Evolutionary conservation across 2,329 filamentous ascomycete species (phyloP), one percentile per base, ranked within the genome.

Genomic region (Graphiopsis chlorocephala): DNA sequence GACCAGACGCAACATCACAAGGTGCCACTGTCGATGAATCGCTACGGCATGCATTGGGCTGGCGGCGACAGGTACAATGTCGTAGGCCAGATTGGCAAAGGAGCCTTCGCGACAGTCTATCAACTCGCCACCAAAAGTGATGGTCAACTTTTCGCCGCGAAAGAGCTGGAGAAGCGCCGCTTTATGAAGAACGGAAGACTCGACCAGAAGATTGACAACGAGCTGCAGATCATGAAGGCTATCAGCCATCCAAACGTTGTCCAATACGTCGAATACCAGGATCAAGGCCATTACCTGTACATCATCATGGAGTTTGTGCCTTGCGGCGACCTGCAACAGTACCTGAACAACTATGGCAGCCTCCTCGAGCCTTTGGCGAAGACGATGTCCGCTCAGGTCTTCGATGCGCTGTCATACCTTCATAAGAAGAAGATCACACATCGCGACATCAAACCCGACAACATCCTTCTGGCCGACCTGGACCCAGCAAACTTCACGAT

Each of bases 381-480:
- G 75, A 81, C 81, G 5, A 90, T 97, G 76, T 86, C 93, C 1
- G 76, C 80, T 23, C 92, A 96, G 75, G 85, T 98, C 38, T 80
- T 97, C 50, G 86, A 89, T 70, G 94, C 94, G 1, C 81, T 99
- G 61, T 88, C 87, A 31, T 97, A 99, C 75, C 83, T 99, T 10
- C 95, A 99, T 76, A 82, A 84, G 61, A 89, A 90, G 72, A 92
- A 90, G 73, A 97, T 99, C 71, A 98, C 94, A 0, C 95, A 99
- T 78, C 90, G 95, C n/a, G 95, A 99, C 77, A 93, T 99, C 74
- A 99, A 99, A 75, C 95, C 95, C 0, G 95, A 99, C 81, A 99
- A 99, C 73, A 97, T 99, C 66, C 83, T 99, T 47, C 91, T 98
- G 69, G 83, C 88, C 12, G 89, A 87, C 0, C 76, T 86, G 11